Conservation (phyloP, 1,284 basidiomycete species). For the Ustilago crameri region DNA sequence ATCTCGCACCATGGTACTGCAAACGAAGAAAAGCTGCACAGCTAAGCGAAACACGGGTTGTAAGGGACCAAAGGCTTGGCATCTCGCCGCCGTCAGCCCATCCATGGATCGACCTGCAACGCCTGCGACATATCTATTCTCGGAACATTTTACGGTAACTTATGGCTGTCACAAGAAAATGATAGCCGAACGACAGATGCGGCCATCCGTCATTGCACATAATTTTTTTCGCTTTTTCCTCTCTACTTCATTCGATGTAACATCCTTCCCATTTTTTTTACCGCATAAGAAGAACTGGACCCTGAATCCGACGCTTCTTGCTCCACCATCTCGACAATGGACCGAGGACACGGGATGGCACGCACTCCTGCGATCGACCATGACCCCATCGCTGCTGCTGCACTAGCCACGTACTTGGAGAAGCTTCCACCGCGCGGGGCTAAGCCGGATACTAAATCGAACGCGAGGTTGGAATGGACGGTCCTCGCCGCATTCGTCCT, state of each 20-base stretch:
- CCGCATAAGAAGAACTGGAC: background rate
- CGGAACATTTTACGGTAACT: no score
- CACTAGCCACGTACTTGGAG: conserved; percentile 19
- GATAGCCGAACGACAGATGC: conserved; percentile 3
- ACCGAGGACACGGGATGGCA: background rate
- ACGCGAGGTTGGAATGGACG: conserved; percentile 51
- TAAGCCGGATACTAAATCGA: conserved; percentile 41
- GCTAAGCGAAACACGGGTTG: no score
- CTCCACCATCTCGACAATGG: background rate
- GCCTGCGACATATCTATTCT: background rate
- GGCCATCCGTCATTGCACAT: conserved; percentile 10
- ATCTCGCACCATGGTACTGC: no score
- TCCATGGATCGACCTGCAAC: background rate
- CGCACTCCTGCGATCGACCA: conserved; percentile 2
- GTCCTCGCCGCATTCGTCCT: conserved; percentile 50
- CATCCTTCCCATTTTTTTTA: background rate
- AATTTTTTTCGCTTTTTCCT: background rate
- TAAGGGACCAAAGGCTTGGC: background rate
- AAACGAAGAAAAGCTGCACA: no score
- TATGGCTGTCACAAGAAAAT: no score
- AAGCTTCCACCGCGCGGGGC: conserved; percentile 38
- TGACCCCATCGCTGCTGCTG: conserved; percentile 27
- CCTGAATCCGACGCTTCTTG: background rate
- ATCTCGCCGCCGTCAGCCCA: background rate
- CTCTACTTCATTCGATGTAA: background rate